These are phyloP conservation scores for Rhynchospora breviuscula DNA, from an alignment of 176 grass and related monocot genomes.

Conservation along the genomic window DNA sequence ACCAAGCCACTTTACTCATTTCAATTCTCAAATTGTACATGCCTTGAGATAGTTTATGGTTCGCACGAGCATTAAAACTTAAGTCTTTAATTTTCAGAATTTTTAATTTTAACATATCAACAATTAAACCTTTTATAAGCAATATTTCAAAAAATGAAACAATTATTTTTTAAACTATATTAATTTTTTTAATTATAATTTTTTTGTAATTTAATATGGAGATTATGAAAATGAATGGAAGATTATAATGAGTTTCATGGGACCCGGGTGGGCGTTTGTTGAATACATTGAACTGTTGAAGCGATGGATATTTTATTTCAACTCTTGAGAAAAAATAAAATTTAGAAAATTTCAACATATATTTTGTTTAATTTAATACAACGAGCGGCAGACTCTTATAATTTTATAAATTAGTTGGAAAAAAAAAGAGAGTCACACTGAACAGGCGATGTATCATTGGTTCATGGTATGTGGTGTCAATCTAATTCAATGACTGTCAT, in stretches of 20 bases:
- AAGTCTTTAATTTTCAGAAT: neutral
- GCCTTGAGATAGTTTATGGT: too few relatives aligned
- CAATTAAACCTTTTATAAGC: neutral
- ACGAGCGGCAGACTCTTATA: neutral
- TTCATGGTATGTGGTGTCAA: neutral
- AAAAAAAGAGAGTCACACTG: conserved; percentile 9
- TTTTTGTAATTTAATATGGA: neutral
- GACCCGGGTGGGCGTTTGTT: neutral
- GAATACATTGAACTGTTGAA: neutral
- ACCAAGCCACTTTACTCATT: too few relatives aligned
- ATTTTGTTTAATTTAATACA: neutral
- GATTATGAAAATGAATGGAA: neutral
- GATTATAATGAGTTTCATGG: neutral
- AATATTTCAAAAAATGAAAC: neutral
- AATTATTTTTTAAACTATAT: neutral
- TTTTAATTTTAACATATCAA: neutral
- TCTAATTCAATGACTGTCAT: neutral
- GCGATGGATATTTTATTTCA: neutral
- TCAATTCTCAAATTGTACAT: too few relatives aligned
- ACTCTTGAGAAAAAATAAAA: too few relatives aligned
- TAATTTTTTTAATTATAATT: neutral
- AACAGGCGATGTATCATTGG: neutral
- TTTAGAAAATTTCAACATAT: too few relatives aligned
- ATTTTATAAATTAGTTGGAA: neutral
- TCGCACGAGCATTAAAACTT: too few relatives aligned